Evolutionary conservation across 805 yeast species (phyloP), one percentile per base, ranked within the genome.

Genomic region (Kluyveromyces lactis): DNA sequence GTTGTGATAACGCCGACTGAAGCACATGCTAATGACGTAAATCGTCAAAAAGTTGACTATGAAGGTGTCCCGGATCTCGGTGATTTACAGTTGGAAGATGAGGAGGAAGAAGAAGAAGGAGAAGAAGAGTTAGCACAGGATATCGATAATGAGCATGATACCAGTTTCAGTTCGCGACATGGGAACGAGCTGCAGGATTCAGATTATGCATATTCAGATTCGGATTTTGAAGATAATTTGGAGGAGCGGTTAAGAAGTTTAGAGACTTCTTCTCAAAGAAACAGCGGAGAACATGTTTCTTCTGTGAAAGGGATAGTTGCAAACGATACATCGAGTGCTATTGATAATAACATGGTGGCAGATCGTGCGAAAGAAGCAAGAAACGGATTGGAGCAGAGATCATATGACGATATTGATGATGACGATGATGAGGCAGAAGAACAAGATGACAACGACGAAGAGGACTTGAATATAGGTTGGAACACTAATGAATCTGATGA

Each of bases 201-300:
- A 17, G 50, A 43, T 17, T 52, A 53, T 38, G 61, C 51, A 34
- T 60, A 60, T 37, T 57, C 62, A 4, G 64, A 60, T 42, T 57
- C 62, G 6, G 64, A 60, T 38, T 60, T 60, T 41, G 64, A 60
- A 44, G 64, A 60, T 21, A 53, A 57, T 35, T 40, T 60, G 28
- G 63, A 58, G 31, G 49, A 52, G 39, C 34, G 64, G 29, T 42
- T 60, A 39, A 42, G 50, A 37, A 51, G 49, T 30, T 41, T 55
- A 41, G 42, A 30, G 18, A 11, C 18, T 11, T 10, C 33, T 8
- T 11, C 18, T 30, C 19, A 30, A 6, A 15, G 45, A 16, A 45
- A 35, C 12, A 44, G 40, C 19, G 18, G 33, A 4, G 40, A 31
- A 11, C 34, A 39, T 13, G 18, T 32, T 5, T 6, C 16, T 16